These are phyloP conservation scores for Sporothrix humicola DNA, from an alignment of 2,329 filamentous ascomycete genomes.

Conservation along the genomic window DNA sequence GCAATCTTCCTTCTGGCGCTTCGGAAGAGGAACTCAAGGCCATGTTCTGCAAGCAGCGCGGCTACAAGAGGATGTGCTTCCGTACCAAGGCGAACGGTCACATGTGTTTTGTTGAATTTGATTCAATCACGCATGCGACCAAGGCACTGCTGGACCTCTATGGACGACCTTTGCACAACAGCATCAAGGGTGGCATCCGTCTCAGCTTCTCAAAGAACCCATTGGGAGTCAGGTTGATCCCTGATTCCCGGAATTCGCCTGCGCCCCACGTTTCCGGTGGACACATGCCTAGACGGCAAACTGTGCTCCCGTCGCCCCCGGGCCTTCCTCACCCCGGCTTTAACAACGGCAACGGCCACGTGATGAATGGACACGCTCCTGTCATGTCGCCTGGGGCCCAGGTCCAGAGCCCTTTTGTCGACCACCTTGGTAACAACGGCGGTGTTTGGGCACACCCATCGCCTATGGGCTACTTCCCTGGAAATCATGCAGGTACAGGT, in stretches of 20 bases:
- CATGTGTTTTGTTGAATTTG: constrained; percentile 99
- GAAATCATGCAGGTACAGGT: background rate
- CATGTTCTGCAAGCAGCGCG: constrained; percentile 89
- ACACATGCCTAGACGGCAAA: too few relatives aligned
- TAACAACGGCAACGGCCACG: constrained; percentile 43
- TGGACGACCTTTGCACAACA: constrained; percentile 85
- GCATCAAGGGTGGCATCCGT: constrained; percentile 90
- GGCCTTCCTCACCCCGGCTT: constrained; percentile 80
- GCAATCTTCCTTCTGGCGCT: constrained; percentile 91
- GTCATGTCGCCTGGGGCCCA: too few relatives aligned
- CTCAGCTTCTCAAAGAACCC: constrained; percentile 98
- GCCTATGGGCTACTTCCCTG: background rate
- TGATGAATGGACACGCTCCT: constrained; percentile 2
- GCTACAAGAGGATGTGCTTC: constrained; percentile 95
- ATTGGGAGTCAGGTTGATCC: constrained; percentile 72
- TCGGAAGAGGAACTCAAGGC: constrained; percentile 95
- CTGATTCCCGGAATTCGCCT: too few relatives aligned
- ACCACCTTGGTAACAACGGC: background rate
- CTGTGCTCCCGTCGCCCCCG: too few relatives aligned
- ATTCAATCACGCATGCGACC: constrained; percentile 89
- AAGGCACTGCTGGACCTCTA: constrained; percentile 90
- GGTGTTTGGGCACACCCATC: background rate
- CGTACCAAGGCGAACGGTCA: constrained; percentile 93
- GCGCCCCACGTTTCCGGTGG: too few relatives aligned
- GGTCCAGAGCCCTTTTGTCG: background rate